Evolutionary conservation across 2,329 filamentous ascomycete genomes (phyloP), one percentile per base, ranked within the genome.

Genomic region (Alternaria panax): DNA sequence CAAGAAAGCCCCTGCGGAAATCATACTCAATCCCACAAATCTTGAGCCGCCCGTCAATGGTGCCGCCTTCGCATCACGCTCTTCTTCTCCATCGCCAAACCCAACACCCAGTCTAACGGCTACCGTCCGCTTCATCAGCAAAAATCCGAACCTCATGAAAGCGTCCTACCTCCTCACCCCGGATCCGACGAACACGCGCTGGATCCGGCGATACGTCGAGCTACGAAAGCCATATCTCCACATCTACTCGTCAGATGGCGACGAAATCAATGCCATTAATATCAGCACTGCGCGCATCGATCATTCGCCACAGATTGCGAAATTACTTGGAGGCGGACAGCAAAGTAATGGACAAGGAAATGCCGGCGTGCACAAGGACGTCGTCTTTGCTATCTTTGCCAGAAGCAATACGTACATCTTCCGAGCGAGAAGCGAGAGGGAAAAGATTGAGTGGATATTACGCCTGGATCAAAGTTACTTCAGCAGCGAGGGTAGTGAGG

Each of bases 381-480:
- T 70, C 3, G 91, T 98, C 40, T 99, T 97, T 84, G 95, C 95
- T 12, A 87, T 99, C 51, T 99, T 98, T 75, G 94, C 92, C 41
- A 92, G 90, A 60, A 91, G 95, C 77, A 97, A 97, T 78, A 97
- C 93, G 30, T 99, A 93, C 86, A 84, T 99, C 40, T 98, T 99
- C 78, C 92, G 93, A 14, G 92, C 93, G 24, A 86, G 93, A 59
- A 94, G 88, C 70, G 94, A 97, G 81, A 86, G 89, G 48, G 93
- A 97, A 78, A 97, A 97, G 83, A 90, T 93, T 69, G 95, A 98
- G 77, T 99, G 95, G 95, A 97, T 99, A 69, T 86, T 96, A 78
- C 90, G 91, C 72, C 92, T 99, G 69, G 95, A 99, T 79, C 91
- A 97, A 82, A 92, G 90, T 67, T 89, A 86, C 76, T 87, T 88